These are phyloP conservation scores for Pseudogymnoascus sp. DNA, from an alignment of 2,329 filamentous ascomycete genomes.

Conservation along the genomic window DNA sequence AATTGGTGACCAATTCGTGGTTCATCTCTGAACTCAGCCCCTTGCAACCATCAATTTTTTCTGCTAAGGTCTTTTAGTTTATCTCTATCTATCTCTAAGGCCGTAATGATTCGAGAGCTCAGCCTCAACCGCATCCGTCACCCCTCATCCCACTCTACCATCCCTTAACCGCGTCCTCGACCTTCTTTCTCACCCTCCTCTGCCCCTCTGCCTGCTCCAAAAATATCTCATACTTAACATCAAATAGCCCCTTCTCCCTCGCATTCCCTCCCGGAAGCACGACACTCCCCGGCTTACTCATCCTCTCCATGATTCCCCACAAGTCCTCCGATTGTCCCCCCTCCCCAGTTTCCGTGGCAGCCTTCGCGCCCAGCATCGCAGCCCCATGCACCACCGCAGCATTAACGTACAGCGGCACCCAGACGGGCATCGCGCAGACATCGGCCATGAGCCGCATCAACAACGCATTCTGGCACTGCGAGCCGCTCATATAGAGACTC, in stretches of 20 bases:
- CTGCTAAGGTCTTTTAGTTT: background rate
- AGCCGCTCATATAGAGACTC: slow-evolving; percentile 95
- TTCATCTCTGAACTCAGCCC: no score
- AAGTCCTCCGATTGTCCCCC: background rate
- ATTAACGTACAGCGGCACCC: slow-evolving; percentile 89
- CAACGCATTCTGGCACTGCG: slow-evolving; percentile 91
- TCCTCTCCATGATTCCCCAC: background rate
- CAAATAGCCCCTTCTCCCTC: background rate
- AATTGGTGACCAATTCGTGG: no score
- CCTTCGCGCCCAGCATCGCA: slow-evolving; percentile 32
- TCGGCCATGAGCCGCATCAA: slow-evolving; percentile 88
- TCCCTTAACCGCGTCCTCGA: slow-evolving; percentile 54
- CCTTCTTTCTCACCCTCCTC: slow-evolving; percentile 64
- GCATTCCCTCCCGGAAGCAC: background rate
- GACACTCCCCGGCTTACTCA: background rate
- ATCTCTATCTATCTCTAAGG: background rate
- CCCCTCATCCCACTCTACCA: slow-evolving; percentile 29
- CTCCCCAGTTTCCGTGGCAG: background rate
- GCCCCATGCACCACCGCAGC: slow-evolving; percentile 93
- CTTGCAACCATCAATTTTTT: no score
- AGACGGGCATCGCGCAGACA: slow-evolving; percentile 81
- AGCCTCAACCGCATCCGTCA: background rate
- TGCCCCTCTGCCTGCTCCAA: background rate
- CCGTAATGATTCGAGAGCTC: background rate
- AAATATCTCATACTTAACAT: background rate